Conservation (phyloP, 805 yeast species). For the Zygoascus bituminiphila region DNA sequence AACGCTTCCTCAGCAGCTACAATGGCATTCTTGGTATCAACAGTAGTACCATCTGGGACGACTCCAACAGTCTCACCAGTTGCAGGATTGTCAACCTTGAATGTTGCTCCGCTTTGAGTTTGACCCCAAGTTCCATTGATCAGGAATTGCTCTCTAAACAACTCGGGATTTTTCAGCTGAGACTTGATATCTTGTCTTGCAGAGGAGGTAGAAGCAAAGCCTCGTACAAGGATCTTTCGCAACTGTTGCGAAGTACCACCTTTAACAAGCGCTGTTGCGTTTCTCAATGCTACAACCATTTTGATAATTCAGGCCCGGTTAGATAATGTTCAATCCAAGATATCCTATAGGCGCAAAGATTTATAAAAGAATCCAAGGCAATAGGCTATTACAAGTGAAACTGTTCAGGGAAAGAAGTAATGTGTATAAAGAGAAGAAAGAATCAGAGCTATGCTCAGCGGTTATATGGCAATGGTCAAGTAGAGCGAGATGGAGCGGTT, state of each 20-base stretch:
- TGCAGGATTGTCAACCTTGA: conserved; percentile 74
- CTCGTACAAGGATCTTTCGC: neutral
- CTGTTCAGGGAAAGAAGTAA: too few species aligned
- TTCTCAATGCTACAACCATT: neutral
- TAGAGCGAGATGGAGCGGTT: too few species aligned
- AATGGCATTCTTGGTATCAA: conserved; percentile 47
- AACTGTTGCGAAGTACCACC: neutral
- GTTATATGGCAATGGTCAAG: too few species aligned
- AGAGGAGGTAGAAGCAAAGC: neutral
- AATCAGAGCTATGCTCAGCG: too few species aligned
- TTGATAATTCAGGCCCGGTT: too few species aligned
- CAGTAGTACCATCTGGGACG: conserved; percentile 49
- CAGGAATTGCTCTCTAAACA: conserved; percentile 19
- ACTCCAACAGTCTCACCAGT: conserved; percentile 41
- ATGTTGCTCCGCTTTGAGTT: conserved; percentile 37
- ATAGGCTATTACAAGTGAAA: too few species aligned
- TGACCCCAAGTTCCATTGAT: conserved; percentile 70
- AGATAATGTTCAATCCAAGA: too few species aligned
- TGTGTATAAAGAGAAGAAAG: too few species aligned
- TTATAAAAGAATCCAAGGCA: too few species aligned
- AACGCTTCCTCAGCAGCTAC: conserved; percentile 48
- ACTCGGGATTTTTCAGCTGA: conserved; percentile 15
- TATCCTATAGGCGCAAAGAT: too few species aligned
- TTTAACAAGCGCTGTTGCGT: neutral
- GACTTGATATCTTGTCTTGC: neutral